Evolutionary conservation across 495 filamentous ascomycete genomes (phyloP).

Genomic region (Aspergillus sclerotioniger): DNA sequence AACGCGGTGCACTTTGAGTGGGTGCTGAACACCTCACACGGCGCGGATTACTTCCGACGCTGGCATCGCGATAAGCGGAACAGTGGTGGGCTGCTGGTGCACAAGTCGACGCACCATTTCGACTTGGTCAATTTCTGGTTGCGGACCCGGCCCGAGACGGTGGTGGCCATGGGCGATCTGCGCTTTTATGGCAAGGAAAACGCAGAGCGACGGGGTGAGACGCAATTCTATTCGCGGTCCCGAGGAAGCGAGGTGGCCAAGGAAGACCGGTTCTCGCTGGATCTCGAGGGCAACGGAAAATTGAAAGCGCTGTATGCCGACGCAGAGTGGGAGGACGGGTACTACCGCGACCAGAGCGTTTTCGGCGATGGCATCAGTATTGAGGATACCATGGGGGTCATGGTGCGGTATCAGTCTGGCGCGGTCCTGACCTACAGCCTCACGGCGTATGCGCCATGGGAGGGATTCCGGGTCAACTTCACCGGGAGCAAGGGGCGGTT

Average conservation of each 20-base stretch:
- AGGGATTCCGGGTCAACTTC: conserved; percentile 34
- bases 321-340: conserved; percentile 58
- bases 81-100: conserved; percentile 49
- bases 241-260: conserved; percentile 25
- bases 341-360: conserved; percentile 57
- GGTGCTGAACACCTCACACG: conserved; percentile 58
- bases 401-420: conserved; percentile 48
- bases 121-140: conserved; percentile 39
- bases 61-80: conserved; percentile 61
- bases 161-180: conserved; percentile 33
- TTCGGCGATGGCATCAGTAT: conserved; percentile 60
- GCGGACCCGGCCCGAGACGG: conserved; percentile 23
- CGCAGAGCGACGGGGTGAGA: conserved; percentile 31
- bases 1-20: conserved; percentile 59
- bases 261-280: conserved; percentile 47
- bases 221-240: conserved; percentile 30
- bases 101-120: conserved; percentile 37
- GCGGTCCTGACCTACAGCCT: conserved; percentile 34
- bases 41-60: conserved; percentile 60
- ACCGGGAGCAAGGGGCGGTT: conserved; percentile 32
- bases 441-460: conserved; percentile 35
- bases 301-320: conserved; percentile 56
- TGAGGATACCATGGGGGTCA: conserved; percentile 58
- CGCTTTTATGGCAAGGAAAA: conserved; percentile 37
- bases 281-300: conserved; percentile 46